These are phyloP conservation scores for Gnomoniopsis smithogilvyi DNA, from an alignment of 2,329 filamentous ascomycete genomes.

Conservation along the genomic window DNA sequence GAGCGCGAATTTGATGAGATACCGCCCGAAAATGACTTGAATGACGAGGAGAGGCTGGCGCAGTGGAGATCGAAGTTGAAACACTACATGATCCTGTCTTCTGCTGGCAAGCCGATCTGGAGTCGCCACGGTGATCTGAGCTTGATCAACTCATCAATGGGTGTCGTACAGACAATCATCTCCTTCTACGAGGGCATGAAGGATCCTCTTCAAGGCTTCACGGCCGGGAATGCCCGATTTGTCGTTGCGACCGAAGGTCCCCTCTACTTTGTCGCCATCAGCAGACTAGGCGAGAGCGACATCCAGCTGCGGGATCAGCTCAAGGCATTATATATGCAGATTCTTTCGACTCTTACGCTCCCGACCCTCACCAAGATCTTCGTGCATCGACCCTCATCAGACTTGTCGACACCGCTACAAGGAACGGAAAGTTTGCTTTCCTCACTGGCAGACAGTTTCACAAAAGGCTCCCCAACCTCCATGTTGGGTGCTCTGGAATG, in stretches of 20 bases:
- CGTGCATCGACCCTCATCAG: conserved; percentile 85
- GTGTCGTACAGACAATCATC: conserved; percentile 94
- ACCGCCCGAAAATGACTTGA: conserved; percentile 47
- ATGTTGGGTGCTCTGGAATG: conserved; percentile 90
- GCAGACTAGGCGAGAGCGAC: conserved; percentile 88
- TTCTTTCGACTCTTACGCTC: conserved; percentile 89
- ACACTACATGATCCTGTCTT: conserved; percentile 94
- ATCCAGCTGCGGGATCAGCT: conserved; percentile 81
- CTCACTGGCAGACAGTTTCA: conserved; percentile 91
- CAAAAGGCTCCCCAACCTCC: conserved; percentile 83
- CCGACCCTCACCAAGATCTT: conserved; percentile 86
- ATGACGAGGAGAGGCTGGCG: conserved; percentile 58
- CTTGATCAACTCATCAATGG: conserved; percentile 89
- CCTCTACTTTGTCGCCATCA: conserved; percentile 91
- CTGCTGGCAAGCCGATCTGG: conserved; percentile 95
- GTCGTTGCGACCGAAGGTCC: conserved; percentile 82
- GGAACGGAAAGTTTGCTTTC: conserved; percentile 90
- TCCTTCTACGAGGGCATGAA: conserved; percentile 87
- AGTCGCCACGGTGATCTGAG: conserved; percentile 89
- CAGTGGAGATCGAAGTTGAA: conserved; percentile 92
- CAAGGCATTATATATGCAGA: conserved; percentile 96
- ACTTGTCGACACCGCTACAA: conserved; percentile 83
- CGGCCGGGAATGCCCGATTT: conserved; percentile 81
- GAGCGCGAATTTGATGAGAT: conserved; percentile 75
- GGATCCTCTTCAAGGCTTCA: conserved; percentile 78